Base-by-base conservation (phyloP, 1,284 basidiomycete species). In the Trametes polyzona region DNA sequence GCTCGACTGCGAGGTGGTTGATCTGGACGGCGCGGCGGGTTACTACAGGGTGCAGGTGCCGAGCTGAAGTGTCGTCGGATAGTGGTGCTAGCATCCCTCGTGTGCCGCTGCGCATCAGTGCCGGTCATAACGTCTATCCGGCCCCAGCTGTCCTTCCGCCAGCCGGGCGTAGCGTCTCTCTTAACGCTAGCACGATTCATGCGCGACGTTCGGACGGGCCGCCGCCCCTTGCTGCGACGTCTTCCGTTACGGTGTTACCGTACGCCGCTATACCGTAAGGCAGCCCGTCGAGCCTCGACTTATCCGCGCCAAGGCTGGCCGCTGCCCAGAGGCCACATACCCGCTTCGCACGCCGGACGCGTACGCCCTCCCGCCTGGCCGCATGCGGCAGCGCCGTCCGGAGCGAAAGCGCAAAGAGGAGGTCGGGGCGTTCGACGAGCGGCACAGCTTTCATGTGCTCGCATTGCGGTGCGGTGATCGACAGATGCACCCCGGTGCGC, bases 1-100 rank as follows among this genome's bases (percentile, higher is more conserved):
- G 58, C 75, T 82, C 11, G 93, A 96, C 71, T 93, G 91, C 67
- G 92, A 95, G 72, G 83, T 94, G 58, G 67, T 90, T 17, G 78
- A 86, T 47, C 66, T 92, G 51, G 81, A 79, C 37, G 62, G 65
- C 14, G 59, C 62, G 16, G 53, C 64, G 33, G 71, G 69, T 14
- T 68, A 65, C 50, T 72, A 76, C 49, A 74, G 69, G 49, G 68
- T 84, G 50, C 72, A 75, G 58, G 60, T 82, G 32, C 62, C 66
- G 42, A 39, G 33, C 24, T 56, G 50, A 52, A 33, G 36, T 11
- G 23, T 35, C 12, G 40, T 23, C 44, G 23, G 32, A 12, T n/a
- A n/a, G 11, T 29, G 14, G 26, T 27, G 41, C 41, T 39, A 27
- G 14, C 30, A 35, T 35, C 43, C 17, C 16, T 35, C 44, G 16